phyloP scores from a whole-genome alignment of 2,329 filamentous ascomycete species.

The Anthostomella pinea region DNA sequence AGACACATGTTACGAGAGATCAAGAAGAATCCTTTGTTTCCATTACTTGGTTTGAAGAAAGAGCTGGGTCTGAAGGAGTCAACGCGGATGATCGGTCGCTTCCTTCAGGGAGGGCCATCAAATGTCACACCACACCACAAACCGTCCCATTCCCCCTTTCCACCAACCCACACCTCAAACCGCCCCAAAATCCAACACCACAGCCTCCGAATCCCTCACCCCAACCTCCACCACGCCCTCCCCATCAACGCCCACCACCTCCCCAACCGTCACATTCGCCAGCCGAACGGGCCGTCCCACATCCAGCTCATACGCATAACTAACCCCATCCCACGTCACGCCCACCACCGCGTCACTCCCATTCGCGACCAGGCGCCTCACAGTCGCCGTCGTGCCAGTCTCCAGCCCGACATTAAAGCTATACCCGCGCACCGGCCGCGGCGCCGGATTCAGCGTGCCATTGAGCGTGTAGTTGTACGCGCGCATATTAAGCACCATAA shows the following conservation, averaged over 20 bases:
- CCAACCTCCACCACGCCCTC: slow-evolving; percentile 37
- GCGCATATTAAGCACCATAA: slow-evolving; percentile 57
- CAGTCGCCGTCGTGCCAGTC: slow-evolving; percentile 20
- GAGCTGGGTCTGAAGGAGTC: too few relatives aligned
- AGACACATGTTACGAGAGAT: too few relatives aligned
- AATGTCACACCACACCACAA: too few relatives aligned
- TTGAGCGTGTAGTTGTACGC: slow-evolving; percentile 57
- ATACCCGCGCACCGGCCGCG: slow-evolving; percentile 38
- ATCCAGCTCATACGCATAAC: slow-evolving; percentile 59
- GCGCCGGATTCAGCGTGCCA: slow-evolving; percentile 32
- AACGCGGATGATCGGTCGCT: too few relatives aligned
- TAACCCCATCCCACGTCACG: slow-evolving; percentile 59
- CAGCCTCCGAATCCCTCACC: slow-evolving; percentile 44
- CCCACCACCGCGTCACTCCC: slow-evolving; percentile 62
- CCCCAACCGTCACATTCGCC: slow-evolving; percentile 52
- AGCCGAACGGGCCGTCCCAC: slow-evolving; percentile 51
- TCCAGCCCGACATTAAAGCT: slow-evolving; percentile 35
- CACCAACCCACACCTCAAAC: slow-evolving; percentile 4
- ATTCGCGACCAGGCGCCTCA: slow-evolving; percentile 56
- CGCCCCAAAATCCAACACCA: slow-evolving; percentile 32
- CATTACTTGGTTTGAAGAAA: too few relatives aligned
- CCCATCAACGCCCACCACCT: slow-evolving; percentile 35
- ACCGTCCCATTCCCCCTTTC: not conserved
- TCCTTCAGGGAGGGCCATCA: too few relatives aligned
- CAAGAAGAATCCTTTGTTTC: too few relatives aligned